Evolutionary conservation across 331 rosid genomes (phyloP), one percentile per base, ranked within the genome.

Genomic region (Quercus tomentella): DNA sequence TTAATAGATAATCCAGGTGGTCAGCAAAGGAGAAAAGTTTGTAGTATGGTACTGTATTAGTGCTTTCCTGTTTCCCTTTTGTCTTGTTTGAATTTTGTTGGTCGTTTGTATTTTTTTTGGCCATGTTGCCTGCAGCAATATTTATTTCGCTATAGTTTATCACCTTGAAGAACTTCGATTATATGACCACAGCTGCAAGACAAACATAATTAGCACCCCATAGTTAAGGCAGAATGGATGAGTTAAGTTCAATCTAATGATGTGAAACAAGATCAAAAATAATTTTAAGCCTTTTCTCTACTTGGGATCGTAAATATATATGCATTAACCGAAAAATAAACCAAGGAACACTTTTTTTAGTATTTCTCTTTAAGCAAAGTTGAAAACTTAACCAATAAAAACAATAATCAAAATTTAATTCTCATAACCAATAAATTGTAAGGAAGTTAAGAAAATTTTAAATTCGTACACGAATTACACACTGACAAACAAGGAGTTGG

Each of bases 21-120:
- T 92, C 98, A 35, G 97, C 93, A 72, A 91, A 92, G 45, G 95
- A 82, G 89, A 92, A 94, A 58, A 92, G 97, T 89, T 87, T 94
- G 86, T 86, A 74, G 10, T 77, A 88, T 17, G 97, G 89, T 43
- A 92, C 88, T 72, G 87, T 72, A 5, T 85, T 86, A 57, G 26
- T 35, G 66, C 77, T 73, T 70, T 82, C 89, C 31, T 88, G 83
- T 79, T 88, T 83, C 51, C 22, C 75, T 56, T 86, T 72, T 25
- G 56, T 84, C 57, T 80, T 83, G 31, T 87, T 81, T 70, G 79
- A 79, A 61, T 82, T 82, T 56, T 85, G 55, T 18, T 28, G 57
- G 43, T 25, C 76, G 14, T 77, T 74, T 31, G 3, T 49, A 31
- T 18, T 80, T 57, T 54, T 82, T 31, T 76, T 84, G 12, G 58